A percentile compares a stretch with the other conserved stretches of the same genome.
These are phyloP conservation scores for Yamadazyma takamatsuzukensis DNA, from an alignment of 805 yeast genomes.

Conservation along the genomic window DNA sequence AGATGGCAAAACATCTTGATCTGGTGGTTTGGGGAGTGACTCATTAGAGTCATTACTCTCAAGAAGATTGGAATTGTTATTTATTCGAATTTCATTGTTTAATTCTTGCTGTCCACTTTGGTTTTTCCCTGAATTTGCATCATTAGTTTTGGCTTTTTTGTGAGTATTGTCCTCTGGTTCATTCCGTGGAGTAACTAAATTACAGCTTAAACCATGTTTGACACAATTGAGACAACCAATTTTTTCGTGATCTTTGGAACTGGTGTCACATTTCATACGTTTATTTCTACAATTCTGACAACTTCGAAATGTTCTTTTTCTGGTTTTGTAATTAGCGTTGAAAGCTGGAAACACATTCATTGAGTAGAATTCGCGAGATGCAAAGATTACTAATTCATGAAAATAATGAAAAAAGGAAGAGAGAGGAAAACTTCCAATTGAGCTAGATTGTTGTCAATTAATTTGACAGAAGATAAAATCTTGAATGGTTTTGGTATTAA, in stretches of 20 bases:
- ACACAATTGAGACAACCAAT: slow-evolving; percentile 25
- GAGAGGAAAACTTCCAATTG: no score
- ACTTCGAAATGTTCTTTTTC: slow-evolving; percentile 30
- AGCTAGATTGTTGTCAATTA: no score
- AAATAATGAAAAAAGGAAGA: no score
- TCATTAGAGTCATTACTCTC: no score
- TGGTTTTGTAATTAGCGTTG: slow-evolving; percentile 25
- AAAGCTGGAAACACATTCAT: slow-evolving; percentile 36
- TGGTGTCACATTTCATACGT: slow-evolving; percentile 24
- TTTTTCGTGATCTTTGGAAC: slow-evolving; percentile 19
- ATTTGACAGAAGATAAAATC: no score
- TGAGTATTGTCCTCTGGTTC: no score
- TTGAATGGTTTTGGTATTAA: no score
- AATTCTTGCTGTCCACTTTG: slow-evolving; percentile 1
- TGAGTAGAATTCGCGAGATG: neutral
- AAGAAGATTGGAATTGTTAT: no score
- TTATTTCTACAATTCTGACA: slow-evolving; percentile 26
- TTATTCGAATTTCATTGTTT: neutral
- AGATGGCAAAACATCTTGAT: no score
- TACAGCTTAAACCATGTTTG: slow-evolving; percentile 17
- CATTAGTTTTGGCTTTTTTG: neutral
- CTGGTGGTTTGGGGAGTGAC: no score
- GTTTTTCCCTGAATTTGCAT: neutral
- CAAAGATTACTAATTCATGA: no score
- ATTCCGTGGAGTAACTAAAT: slow-evolving; percentile 7